Evolutionary conservation across 2,329 filamentous ascomycete species (phyloP).

Genomic region (Westerdykella aurantiaca): DNA sequence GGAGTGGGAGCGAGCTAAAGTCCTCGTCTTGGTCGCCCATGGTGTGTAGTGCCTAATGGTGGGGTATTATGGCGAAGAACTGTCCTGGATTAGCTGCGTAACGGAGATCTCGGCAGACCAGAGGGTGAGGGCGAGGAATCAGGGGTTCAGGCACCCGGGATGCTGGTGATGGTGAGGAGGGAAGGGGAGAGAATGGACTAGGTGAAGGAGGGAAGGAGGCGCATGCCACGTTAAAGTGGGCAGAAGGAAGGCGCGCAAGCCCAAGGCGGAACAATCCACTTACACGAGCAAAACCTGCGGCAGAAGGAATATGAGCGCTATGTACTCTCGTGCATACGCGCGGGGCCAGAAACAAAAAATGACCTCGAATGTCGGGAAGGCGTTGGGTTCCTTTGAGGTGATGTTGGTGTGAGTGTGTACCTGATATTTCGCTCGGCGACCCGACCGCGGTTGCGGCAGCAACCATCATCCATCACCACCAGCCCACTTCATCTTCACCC

Average conservation of each 20-base stretch:
- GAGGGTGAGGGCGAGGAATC: no score
- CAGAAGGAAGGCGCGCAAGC: not conserved
- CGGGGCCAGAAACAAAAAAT: no score
- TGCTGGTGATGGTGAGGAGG: no score
- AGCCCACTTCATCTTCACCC: not conserved
- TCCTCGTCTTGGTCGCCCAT: conserved; percentile 86
- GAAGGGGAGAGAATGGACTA: no score
- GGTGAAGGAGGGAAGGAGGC: not conserved
- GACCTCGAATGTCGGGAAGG: no score
- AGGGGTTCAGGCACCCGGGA: no score
- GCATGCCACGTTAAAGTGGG: not conserved
- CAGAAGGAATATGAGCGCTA: no score
- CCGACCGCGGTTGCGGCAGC: not conserved
- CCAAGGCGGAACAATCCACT: not conserved
- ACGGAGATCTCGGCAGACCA: no score
- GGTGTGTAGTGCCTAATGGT: conserved; percentile 8
- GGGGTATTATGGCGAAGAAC: conserved; percentile 2
- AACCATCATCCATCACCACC: not conserved
- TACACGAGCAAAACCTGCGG: not conserved
- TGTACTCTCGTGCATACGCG: no score
- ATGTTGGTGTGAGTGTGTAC: not conserved
- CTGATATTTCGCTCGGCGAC: not conserved
- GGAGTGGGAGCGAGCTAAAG: conserved; percentile 69
- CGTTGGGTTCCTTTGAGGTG: not conserved
- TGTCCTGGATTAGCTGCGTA: no score